A percentile compares a stretch with the other conserved stretches of the same genome.
Conservation (phyloP, 768 basidiomycete genomes). For the Lentinula sp. region DNA sequence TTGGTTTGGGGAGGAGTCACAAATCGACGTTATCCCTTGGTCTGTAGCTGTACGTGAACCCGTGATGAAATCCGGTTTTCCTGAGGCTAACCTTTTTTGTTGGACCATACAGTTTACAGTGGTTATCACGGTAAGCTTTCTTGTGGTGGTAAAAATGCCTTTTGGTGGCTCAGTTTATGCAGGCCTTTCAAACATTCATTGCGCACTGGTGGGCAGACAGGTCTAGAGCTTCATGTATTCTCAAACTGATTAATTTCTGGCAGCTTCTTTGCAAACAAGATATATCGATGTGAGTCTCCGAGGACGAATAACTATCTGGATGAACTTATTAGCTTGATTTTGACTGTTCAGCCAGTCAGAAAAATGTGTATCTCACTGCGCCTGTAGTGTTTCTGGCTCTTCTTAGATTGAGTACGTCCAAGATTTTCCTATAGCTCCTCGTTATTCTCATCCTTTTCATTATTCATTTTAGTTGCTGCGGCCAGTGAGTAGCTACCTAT, state of each 20-base stretch:
- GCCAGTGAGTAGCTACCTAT: background rate
- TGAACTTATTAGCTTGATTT: background rate
- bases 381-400: constrained; percentile 3
- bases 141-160: background rate
- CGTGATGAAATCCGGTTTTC: background rate
- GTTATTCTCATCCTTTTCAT: background rate
- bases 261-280: constrained; percentile 6
- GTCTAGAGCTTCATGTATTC: background rate
- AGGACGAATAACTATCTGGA: background rate
- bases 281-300: constrained; percentile 1
- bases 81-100: background rate
- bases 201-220: background rate
- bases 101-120: background rate
- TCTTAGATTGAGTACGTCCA: constrained; percentile 1
- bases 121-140: constrained; percentile 2
- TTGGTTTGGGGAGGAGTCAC: background rate
- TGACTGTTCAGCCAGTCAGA: background rate
- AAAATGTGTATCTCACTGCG: background rate
- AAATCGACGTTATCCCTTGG: constrained; percentile 3
- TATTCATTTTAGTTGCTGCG: background rate
- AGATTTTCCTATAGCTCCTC: background rate
- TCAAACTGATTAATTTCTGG: background rate
- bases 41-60: constrained; percentile 1
- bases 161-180: background rate
- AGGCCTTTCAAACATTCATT: constrained; percentile 4